Base-by-base conservation (phyloP, 1,139 yeast genomes). In the Kodamaea plutei region DNA sequence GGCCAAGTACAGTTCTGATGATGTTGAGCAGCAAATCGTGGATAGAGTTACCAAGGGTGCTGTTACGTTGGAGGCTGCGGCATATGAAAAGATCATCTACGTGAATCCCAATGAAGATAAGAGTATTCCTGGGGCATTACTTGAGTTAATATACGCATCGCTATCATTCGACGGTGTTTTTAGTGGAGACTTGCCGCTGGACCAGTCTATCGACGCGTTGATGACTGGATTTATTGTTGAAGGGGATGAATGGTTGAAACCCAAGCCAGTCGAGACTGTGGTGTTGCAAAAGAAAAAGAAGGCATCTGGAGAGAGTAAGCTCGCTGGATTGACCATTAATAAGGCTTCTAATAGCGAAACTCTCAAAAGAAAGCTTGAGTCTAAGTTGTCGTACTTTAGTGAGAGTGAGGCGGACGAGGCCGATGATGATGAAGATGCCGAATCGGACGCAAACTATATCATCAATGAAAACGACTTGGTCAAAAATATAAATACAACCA, bases 11-110 rank as follows among this genome's bases (percentile, higher is more conserved):
- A 22, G 29, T 2, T 33, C 23, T 11, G 37, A 28, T 23, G 45
- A 41, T n/a, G 45, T 75, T 15, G 65, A 67, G 25, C 88, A 80
- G 50, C 83, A 79, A 44, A 72, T 85, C 31, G 73, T 84, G 28
- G 91, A 84, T 51, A 67, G 93, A 37, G 73, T 85, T 23, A 75
- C 83, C 22, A 69, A 64, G 25, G 71, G 69, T 5, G 72, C 71
- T 10, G 77, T 79, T n/a, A 56, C 54, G 25, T 58, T 83, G 26
- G 61, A 62, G 2, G 45, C 54, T 2, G 54, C 56, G 13, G 47
- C 61, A 24, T 84, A 66, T 56, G 64, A 70, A 33, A 54, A 61
- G 30, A 73, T 85, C 23, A 54, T 66, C 33, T 79, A 79, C 43
- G 53, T 80, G 31, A 74, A 88, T 26, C 89, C 88, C 5, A 70